Percentiles rank a stretch among this genome's conserved stretches.
phyloP scores from a whole-genome alignment of 805 yeast genomes.

The Sugiyamaella marilandica region DNA sequence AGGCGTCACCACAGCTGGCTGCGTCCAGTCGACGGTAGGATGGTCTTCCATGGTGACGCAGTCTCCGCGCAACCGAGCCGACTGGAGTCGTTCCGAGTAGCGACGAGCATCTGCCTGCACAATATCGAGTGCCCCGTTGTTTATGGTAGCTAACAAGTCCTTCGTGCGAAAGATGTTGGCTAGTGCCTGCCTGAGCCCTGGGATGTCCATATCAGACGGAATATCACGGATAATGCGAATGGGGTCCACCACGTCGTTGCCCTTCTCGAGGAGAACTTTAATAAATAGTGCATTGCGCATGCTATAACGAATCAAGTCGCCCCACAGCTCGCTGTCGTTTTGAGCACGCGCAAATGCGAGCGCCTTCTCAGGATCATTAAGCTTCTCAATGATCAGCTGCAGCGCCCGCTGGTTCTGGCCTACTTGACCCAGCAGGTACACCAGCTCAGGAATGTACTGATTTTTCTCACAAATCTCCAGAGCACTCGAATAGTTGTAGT shows the following conservation, averaged over 20 bases:
- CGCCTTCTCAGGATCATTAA: conserved; percentile 76
- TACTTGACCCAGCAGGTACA: conserved; percentile 71
- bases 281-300: conserved; percentile 72
- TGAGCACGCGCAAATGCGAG: conserved; percentile 67
- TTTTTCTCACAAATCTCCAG: conserved; percentile 56
- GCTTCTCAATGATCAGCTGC: conserved; percentile 65
- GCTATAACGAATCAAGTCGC: conserved; percentile 64
- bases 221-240: conserved; percentile 62
- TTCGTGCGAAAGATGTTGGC: conserved; percentile 59
- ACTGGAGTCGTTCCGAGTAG: conserved; percentile 32
- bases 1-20: conserved; percentile 18
- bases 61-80: conserved; percentile 34
- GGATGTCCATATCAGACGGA: conserved; percentile 56
- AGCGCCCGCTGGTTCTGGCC: conserved; percentile 79
- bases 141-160: conserved; percentile 45
- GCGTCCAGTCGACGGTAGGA: conserved; percentile 14
- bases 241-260: conserved; percentile 53
- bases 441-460: conserved; percentile 62
- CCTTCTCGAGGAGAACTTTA: conserved; percentile 57
- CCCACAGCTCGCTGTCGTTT: conserved; percentile 78
- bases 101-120: conserved; percentile 48
- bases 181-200: conserved; percentile 59
- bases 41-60: conserved; percentile 24
- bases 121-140: conserved; percentile 51
- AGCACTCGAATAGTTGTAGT: conserved; percentile 63